Evolutionary conservation across 345 rosid genomes (phyloP), one percentile per base, ranked within the genome.

Genomic region (Psidium friedrichsthalianum): DNA sequence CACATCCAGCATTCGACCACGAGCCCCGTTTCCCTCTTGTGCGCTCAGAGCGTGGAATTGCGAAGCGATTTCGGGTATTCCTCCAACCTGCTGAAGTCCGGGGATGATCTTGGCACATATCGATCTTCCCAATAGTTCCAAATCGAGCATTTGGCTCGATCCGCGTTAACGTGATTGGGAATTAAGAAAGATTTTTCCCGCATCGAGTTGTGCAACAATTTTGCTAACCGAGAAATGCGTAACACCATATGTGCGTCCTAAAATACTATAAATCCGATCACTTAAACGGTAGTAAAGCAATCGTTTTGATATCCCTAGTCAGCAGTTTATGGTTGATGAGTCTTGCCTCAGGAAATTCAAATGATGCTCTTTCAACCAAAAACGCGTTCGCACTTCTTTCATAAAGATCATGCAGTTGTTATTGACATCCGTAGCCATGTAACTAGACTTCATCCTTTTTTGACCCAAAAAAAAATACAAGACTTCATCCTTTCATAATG

Each of bases 61-160:
- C 8, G 21, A 16, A 61, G 21, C 11, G 11, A 64, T 64, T 32
- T 64, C 12, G 21, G 0, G 21, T 3, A 8, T 44, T 8, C 24
- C n/a, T 64, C 21, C 11, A 3, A 64, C 32, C 76, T 32, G 8
- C 9, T 8, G 44, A 64, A 64, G 44, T 32, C 18, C 6, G 0
- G 6, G 20, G n/a, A 32, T 0, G 11, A 11, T 4, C 6, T 0
- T 4, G 0, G 0, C 12, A 0, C 6, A 2, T 64, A 20, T 20
- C 1, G 24, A 32, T 64, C 22, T 64, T 0, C 10, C 1, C 6
- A 0, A 16, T 3, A 16, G 0, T 3, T 32, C 44, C 12, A 16
- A 1, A 64, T 16, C 1, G 0, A 61, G 5, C 42, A 9, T 61
- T 10, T 3, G 1, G 40, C 74, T 27, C 2, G 0, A 27, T 61